Evolutionary conservation across 2,329 filamentous ascomycete species (phyloP).

Genomic region (Lasiodiplodia gonubiensis): DNA sequence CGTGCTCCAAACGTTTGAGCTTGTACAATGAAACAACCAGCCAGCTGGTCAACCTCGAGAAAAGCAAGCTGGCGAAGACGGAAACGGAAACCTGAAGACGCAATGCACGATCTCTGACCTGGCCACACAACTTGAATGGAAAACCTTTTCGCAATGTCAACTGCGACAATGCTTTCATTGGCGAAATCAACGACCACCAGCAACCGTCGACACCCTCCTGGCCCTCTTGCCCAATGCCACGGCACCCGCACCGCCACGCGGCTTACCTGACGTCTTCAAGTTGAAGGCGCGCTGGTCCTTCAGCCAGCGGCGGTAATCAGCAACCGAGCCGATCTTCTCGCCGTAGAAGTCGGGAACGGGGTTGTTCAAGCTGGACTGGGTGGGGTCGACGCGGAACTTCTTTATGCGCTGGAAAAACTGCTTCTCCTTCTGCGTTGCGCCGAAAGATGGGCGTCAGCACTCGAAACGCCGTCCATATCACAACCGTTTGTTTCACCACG

Average conservation of each 20-base stretch:
- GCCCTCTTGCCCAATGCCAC: slow-evolving; percentile 22
- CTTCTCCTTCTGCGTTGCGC: slow-evolving; percentile 74
- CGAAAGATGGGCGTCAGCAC: neutral
- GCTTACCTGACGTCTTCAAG: slow-evolving; percentile 64
- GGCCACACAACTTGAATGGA: neutral
- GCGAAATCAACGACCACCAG: slow-evolving; percentile 3
- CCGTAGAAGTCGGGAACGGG: slow-evolving; percentile 98
- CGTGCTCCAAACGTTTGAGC: neutral
- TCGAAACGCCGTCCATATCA: neutral
- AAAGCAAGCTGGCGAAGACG: neutral
- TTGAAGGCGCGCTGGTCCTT: slow-evolving; percentile 98
- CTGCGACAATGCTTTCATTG: neutral
- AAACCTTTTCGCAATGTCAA: neutral
- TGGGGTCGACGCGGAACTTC: slow-evolving; percentile 89
- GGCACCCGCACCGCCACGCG: slow-evolving; percentile 62
- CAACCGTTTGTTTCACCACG: neutral
- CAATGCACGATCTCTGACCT: neutral
- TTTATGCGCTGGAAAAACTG: slow-evolving; percentile 93
- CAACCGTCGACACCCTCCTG: neutral
- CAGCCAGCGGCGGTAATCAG: slow-evolving; percentile 91
- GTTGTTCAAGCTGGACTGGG: slow-evolving; percentile 85
- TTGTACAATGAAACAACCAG: slow-evolving; percentile 21
- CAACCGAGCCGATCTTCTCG: slow-evolving; percentile 94
- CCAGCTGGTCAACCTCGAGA: neutral
- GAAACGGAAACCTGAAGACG: neutral